Evolutionary conservation across 2,329 filamentous ascomycete genomes (phyloP).

Genomic region (Lachnellula occidentalis): DNA sequence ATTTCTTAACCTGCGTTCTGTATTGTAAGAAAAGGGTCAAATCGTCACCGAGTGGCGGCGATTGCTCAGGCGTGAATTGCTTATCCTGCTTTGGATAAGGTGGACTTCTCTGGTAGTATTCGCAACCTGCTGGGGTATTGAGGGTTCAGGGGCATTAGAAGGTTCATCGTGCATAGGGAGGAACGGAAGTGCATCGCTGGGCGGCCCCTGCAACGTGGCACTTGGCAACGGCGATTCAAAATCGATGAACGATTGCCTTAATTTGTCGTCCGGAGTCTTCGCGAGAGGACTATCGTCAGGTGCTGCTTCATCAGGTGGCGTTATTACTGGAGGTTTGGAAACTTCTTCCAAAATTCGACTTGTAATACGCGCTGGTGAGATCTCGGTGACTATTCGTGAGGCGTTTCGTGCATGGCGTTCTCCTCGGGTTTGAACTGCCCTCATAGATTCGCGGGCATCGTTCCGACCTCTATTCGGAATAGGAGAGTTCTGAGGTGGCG

Average conservation of each 20-base stretch:
- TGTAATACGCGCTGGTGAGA: conserved; percentile 55
- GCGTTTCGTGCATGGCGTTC: conserved; percentile 44
- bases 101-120: conserved; percentile 29
- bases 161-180: conserved; percentile 13
- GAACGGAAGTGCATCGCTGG: conserved; percentile 44
- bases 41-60: conserved; percentile 73
- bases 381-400: conserved; percentile 47
- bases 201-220: conserved; percentile 54
- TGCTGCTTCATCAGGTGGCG: conserved; percentile 33
- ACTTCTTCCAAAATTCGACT: conserved; percentile 55
- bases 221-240: conserved; percentile 35
- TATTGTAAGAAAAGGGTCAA: conserved; percentile 93
- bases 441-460: conserved; percentile 80
- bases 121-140: conserved; percentile 10
- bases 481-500: conserved; percentile 77
- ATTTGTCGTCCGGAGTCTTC: conserved; percentile 61
- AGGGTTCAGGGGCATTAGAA: conserved; percentile 14
- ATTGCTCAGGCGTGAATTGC: conserved; percentile 54
- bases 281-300: conserved; percentile 27
- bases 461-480: conserved; percentile 75
- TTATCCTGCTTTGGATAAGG: conserved; percentile 42
- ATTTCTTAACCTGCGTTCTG: conserved; percentile 96
- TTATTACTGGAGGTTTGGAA: conserved; percentile 25
- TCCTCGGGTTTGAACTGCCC: conserved; percentile 57
- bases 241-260: conserved; percentile 19